Conservation (phyloP, 2,329 filamentous ascomycete species). For the Penicillium verrucosum region DNA sequence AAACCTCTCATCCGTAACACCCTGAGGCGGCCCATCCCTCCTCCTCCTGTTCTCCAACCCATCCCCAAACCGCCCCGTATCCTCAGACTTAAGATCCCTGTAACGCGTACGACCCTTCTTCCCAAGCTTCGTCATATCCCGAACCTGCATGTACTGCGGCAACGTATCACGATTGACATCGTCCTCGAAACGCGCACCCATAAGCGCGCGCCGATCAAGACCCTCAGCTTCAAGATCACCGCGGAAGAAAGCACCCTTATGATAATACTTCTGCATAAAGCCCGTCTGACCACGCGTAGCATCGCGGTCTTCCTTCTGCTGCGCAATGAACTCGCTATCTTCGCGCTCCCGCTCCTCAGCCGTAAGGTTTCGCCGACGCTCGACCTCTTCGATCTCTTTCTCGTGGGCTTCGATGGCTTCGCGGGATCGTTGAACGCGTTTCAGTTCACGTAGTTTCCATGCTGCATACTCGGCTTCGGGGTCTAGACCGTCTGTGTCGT, state of each 20-base stretch:
- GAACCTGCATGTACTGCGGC: constrained; percentile 86
- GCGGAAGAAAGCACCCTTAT: constrained; percentile 94
- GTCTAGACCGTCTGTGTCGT: constrained; percentile 84
- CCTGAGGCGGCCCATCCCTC: constrained; percentile 34
- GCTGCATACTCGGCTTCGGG: constrained; percentile 84
- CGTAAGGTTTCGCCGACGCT: constrained; percentile 80
- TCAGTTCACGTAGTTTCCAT: constrained; percentile 90
- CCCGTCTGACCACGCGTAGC: constrained; percentile 74
- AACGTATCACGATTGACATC: constrained; percentile 81
- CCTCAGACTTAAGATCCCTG: constrained; percentile 80
- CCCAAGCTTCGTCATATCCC: constrained; percentile 90
- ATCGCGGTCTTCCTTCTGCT: constrained; percentile 74
- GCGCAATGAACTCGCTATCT: constrained; percentile 72
- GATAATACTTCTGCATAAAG: constrained; percentile 94
- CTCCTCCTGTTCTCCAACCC: constrained; percentile 30
- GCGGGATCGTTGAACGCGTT: constrained; percentile 81
- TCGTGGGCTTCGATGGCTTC: constrained; percentile 80
- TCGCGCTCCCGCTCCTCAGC: constrained; percentile 82
- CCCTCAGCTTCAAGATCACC: constrained; percentile 74
- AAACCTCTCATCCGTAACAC: constrained; percentile 47
- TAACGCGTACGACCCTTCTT: constrained; percentile 90
- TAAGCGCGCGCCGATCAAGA: constrained; percentile 76
- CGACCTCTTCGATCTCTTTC: constrained; percentile 81
- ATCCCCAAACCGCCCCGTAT: constrained; percentile 78
- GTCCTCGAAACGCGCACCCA: constrained; percentile 78